Base-by-base conservation (phyloP, 2,329 filamentous ascomycete species). In the Penicillium crustosum region DNA sequence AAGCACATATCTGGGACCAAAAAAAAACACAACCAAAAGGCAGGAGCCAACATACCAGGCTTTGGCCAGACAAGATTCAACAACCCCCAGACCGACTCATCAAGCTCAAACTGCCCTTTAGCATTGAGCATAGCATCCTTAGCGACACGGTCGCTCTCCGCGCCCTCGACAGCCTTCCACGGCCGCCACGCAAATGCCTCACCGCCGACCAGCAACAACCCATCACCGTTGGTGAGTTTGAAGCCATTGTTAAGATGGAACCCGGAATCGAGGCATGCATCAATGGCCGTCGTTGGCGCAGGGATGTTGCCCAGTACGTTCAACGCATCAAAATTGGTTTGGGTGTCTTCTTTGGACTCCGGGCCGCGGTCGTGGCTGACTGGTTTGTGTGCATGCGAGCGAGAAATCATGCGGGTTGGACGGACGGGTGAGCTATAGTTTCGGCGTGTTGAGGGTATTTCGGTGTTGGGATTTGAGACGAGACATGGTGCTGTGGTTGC, bases 151-250 rank as follows among this genome's bases (percentile, higher is more conserved):
- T 74, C 45, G 55, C 63, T 31, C 61, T 66, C 70, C 77, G 69
- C 67, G 68, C 73, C 68, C 65, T 74, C 58, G 63, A 59, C 36
- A 60, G 62, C 75, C 59, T 83, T 76, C 91, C 93, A 97, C 5
- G 94, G 94, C 70, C 84, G 80, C 94, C 94, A 99, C 50, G 81
- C 78, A 73, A 97, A 97, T 0, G 89, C 92, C 75, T 97, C 92
- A 6, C 93, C 93, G 41, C 86, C 88, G 2, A 97, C 83, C 6
- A 99, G 81, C 61, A 99, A 72, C 27, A 92, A 83, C 0, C 91
- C 93, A 51, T 85, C 82, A 0, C 88, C 88, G 45, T 85, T 85
- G 2, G 79, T 77, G 31, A 96, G 85, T 53, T 84, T 86, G 36
- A 89, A 78, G 12, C 93, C 92, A 67, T 87, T 95, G 75, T 94